Evolutionary conservation across 179 eudicot species (phyloP), one percentile per base, ranked within the genome.

Genomic region (Silene noctiflora): DNA sequence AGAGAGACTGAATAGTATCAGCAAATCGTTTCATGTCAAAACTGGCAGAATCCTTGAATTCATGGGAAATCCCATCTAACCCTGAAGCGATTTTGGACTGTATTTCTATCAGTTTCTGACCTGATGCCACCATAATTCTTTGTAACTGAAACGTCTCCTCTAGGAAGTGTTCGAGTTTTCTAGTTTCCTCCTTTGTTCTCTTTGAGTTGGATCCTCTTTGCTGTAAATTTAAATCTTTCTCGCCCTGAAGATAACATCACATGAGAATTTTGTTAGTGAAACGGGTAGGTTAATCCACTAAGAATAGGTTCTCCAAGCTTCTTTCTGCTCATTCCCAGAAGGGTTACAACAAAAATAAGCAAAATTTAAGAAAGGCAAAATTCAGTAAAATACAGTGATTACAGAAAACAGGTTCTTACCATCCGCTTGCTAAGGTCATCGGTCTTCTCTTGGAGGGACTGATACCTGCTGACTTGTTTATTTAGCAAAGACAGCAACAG

Each of bases 81-180:
- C 89, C 95, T 13, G 88, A 82, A 22, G 80, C 83, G 24, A 91
- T 85, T 80, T 89, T 91, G 63, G 96, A 74, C 73, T 91, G 94
- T 74, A 91, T 74, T 75, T 93, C 96, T 83, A 89, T 85, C 87
- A 89, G 63, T 74, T 93, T 95, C 84, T 95, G 99, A 11, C 99
- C 98, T 21, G 99, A 89, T 31, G 98, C 93, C 22, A 95, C 99
- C 0, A 93, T 86, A 71, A 88, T 90, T 77, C 99, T 87, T 84
- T 95, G 99, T 10, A 93, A 85, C 81, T 95, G 99, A 76, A 95
- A 95, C 39, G 97, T 94, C 69, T 94, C 98, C 84, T 91, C 97
- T 0, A 94, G 90, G 83, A 88, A 93, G n/a, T 82, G 85, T 85
- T 86, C 91, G 7, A 94, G 85, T 58, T 65, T 84, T 77, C 77